A percentile compares a stretch with the other conserved stretches of the same genome.
phyloP scores from a whole-genome alignment of 257 asterid species.

The Asclepias syriaca region DNA sequence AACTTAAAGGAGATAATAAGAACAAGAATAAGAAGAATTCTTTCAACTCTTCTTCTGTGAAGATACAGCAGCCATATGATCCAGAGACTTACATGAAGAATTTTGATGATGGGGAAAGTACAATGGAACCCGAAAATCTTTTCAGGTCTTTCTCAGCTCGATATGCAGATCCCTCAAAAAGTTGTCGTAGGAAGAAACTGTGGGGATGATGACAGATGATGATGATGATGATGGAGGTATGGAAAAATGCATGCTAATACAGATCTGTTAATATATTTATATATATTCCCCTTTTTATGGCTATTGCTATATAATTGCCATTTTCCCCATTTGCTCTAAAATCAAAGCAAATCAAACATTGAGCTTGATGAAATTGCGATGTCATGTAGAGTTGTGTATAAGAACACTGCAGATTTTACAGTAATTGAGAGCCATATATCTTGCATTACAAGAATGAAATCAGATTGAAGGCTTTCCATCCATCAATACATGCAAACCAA shows the following conservation, averaged over 20 bases:
- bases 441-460: background rate
- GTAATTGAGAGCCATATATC: background rate
- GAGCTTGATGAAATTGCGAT: background rate
- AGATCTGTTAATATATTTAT: no score
- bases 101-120: conserved; percentile 49
- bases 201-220: background rate
- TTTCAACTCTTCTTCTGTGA: conserved; percentile 10
- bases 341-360: background rate
- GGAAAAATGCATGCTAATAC: no score
- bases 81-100: conserved; percentile 53
- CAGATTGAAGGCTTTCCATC: background rate
- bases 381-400: background rate
- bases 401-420: background rate
- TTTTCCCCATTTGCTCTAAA: background rate
- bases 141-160: conserved; percentile 69
- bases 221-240: background rate
- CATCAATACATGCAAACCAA: background rate
- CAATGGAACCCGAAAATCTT: conserved; percentile 50
- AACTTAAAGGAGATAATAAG: conserved; percentile 16
- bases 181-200: conserved; percentile 7
- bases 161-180: conserved; percentile 57
- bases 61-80: conserved; percentile 37
- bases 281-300: no score
- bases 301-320: no score
- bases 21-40: conserved; percentile 21